Conservation (phyloP, 2,329 filamentous ascomycete genomes). For the Aspergillus sp. region DNA sequence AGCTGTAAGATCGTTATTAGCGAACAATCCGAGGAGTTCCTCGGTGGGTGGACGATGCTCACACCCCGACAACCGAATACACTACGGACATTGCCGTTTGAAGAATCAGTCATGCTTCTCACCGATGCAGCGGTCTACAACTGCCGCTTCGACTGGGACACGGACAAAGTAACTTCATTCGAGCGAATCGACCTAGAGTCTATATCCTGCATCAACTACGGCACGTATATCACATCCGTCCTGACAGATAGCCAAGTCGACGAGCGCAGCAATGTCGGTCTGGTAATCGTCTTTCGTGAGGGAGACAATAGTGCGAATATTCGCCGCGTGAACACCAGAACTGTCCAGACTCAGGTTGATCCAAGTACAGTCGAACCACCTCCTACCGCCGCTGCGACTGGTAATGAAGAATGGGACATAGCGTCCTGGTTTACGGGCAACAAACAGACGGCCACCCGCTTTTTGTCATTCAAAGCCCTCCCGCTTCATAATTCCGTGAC, state of each 20-base stretch:
- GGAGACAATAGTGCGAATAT: slow-evolving; percentile 58
- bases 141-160: slow-evolving; percentile 88
- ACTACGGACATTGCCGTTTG: slow-evolving; percentile 64
- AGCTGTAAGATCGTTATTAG: slow-evolving; percentile 80
- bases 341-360: slow-evolving; percentile 53
- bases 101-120: slow-evolving; percentile 80
- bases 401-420: slow-evolving; percentile 31
- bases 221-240: slow-evolving; percentile 85
- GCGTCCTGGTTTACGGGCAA: slow-evolving; percentile 35
- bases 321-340: slow-evolving; percentile 76
- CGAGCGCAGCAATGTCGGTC: slow-evolving; percentile 71
- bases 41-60: slow-evolving; percentile 82
- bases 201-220: slow-evolving; percentile 65
- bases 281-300: slow-evolving; percentile 70
- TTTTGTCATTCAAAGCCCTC: slow-evolving; percentile 39
- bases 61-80: slow-evolving; percentile 67
- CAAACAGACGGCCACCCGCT: slow-evolving; percentile 24
- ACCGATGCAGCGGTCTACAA: slow-evolving; percentile 81
- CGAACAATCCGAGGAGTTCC: slow-evolving; percentile 74
- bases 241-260: slow-evolving; percentile 71
- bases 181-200: slow-evolving; percentile 75
- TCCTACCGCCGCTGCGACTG: slow-evolving; percentile 15
- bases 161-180: slow-evolving; percentile 89
- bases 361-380: not conserved
- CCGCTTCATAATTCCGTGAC: slow-evolving; percentile 28